Base-by-base conservation (phyloP, 495 filamentous ascomycete genomes). In the Hypoxylon fragiforme region DNA sequence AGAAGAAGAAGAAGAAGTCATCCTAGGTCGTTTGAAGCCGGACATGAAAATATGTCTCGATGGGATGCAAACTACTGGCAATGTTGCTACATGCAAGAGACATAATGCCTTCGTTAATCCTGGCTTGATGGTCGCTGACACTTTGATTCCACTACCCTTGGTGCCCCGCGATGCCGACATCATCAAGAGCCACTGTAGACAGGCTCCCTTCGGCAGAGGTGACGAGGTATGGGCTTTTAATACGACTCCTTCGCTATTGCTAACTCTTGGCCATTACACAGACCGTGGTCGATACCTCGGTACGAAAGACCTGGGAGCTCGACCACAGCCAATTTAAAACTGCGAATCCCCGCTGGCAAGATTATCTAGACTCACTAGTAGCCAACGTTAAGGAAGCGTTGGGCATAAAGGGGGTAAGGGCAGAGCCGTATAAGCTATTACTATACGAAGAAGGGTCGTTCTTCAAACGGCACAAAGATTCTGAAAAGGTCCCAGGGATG, bases 361-460 rank as follows among this genome's bases (percentile, higher is more conserved):
- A 24, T 78, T 40, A 63, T 79, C 12, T 51, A 7, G n/a, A 12
- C 50, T 81, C 7, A 77, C 81, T 59, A 75, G 77, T 50, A 44
- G 71, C 43, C 73, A 73, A 5, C 73, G 76, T 0, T 69, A 75
- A 34, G 77, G 77, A 42, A 73, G 74, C 21, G 53, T 69, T 22
- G 73, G 81, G 50, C 65, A 72, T 58, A 77, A 81, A 60, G 64
- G 70, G 0, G 72, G 80, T 50, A 78, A 82, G 43, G 66, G 55
- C 5, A 66, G 69, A 78, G 79, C 74, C 76, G 78, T 61, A 77
- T 14, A 53, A 54, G 68, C 38, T 82, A 31, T 59, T 82, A 4
- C 53, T 84, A 3, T 82, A 83, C 52, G 79, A 80, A 46, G 54
- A 77, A 44, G 80, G 76, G 0, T 74, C 78, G 0, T 71, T 78